phyloP scores from a whole-genome alignment of 352 stramenopile species.

The Blastocystis sp. region DNA sequence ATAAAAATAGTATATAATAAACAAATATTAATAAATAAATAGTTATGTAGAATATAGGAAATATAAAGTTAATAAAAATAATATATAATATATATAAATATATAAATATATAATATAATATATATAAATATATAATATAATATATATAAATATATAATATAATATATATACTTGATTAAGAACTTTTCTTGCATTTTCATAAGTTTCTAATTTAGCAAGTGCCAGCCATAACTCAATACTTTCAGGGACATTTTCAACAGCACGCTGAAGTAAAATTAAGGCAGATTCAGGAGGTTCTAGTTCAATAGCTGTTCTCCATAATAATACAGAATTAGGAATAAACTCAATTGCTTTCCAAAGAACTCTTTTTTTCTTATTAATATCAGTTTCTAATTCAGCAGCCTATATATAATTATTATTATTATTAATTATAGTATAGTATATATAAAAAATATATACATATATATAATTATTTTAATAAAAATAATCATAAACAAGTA shows the following conservation, averaged over 20 bases:
- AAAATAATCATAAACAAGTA: too few species aligned
- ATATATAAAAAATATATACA: too few species aligned
- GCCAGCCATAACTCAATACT: conserved; percentile 91
- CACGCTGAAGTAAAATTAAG: conserved; percentile 71
- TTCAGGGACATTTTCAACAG: conserved; percentile 90
- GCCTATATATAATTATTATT: too few species aligned
- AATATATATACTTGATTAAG: conserved; percentile 61
- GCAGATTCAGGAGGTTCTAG: conserved; percentile 86
- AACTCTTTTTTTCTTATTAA: conserved; percentile 65
- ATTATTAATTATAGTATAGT: too few species aligned
- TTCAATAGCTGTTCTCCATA: conserved; percentile 95
- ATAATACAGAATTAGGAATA: conserved; percentile 78
- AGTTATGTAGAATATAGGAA: too few species aligned
- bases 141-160: neutral
- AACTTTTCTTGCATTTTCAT: conserved; percentile 86
- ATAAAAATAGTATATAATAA: too few species aligned
- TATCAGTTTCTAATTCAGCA: conserved; percentile 70
- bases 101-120: too few species aligned
- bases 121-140: too few species aligned
- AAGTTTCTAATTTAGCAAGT: conserved; percentile 82
- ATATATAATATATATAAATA: too few species aligned
- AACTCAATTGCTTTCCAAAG: conserved; percentile 72
- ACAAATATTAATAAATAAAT: too few species aligned
- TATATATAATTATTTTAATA: too few species aligned
- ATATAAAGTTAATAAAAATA: too few species aligned